phyloP scores from a whole-genome alignment of 768 basidiomycete genomes.

The Amanita polypyramis region DNA sequence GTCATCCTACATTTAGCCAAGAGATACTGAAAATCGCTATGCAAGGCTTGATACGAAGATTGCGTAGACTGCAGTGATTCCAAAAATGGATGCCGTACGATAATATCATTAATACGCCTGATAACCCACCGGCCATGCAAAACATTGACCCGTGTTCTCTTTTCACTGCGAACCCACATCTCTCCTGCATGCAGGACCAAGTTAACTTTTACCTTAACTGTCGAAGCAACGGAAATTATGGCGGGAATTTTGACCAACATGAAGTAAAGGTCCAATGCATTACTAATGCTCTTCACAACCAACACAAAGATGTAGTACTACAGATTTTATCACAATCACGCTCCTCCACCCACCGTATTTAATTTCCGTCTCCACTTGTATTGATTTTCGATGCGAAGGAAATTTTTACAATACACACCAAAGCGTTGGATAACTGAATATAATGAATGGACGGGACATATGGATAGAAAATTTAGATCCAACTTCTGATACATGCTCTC shows the following conservation, averaged over 20 bases:
- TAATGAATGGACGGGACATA: neutral
- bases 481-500: neutral
- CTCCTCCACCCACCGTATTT: neutral
- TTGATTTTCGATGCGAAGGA: neutral
- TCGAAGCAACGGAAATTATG: constrained; percentile 4
- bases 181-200: neutral
- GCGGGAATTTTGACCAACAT: constrained; percentile 1
- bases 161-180: too few relatives aligned
- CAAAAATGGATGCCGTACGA: too few relatives aligned
- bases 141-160: too few relatives aligned
- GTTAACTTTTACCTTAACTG: neutral
- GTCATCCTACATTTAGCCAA: neutral
- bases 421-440: neutral
- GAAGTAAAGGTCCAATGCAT: neutral
- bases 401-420: neutral
- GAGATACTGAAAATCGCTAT: neutral
- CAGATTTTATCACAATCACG: neutral
- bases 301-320: too few relatives aligned
- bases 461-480: neutral
- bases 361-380: neutral
- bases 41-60: neutral
- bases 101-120: too few relatives aligned
- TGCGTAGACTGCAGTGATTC: neutral
- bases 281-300: neutral
- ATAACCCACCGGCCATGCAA: too few relatives aligned